A percentile compares a stretch with the other conserved stretches of the same genome.
Evolutionary conservation across 805 yeast genomes (phyloP).

Genomic region (Sugiyamaella valdiviana): DNA sequence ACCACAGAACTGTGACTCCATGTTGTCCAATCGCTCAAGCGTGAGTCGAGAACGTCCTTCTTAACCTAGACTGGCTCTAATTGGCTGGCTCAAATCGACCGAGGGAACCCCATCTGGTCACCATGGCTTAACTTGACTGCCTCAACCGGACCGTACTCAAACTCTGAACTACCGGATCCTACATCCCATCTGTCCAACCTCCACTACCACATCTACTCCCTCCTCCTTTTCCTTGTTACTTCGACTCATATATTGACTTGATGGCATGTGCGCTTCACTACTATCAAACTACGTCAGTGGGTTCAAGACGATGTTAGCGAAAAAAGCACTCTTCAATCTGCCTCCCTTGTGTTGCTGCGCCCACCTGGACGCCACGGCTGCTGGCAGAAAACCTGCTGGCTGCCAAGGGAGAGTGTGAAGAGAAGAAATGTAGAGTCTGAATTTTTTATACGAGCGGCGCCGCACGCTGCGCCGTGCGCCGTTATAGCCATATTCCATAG

Average conservation of each 20-base stretch:
- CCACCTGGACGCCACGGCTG: background rate
- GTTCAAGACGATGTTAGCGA: slow-evolving; percentile 5
- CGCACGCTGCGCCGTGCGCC: background rate
- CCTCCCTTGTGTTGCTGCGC: background rate
- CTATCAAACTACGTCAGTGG: slow-evolving; percentile 7
- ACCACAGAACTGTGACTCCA: too few species aligned
- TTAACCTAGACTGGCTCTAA: too few species aligned
- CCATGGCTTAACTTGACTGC: too few species aligned
- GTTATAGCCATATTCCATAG: background rate
- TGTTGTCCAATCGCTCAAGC: too few species aligned
- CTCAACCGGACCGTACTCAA: too few species aligned
- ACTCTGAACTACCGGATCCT: too few species aligned
- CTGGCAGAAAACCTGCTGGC: background rate
- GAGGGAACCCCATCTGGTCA: too few species aligned
- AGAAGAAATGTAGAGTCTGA: background rate
- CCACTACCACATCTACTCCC: background rate
- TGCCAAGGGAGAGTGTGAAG: background rate
- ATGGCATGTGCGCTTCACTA: slow-evolving; percentile 4
- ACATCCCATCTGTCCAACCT: background rate
- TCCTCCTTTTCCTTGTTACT: too few species aligned
- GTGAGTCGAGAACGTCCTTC: too few species aligned
- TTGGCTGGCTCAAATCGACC: too few species aligned
- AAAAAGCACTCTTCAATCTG: slow-evolving; percentile 1
- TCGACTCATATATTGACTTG: too few species aligned
- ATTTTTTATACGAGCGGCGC: background rate